These are phyloP conservation scores for Waitea zeae DNA, from an alignment of 1,284 basidiomycete genomes.

Conservation along the genomic window DNA sequence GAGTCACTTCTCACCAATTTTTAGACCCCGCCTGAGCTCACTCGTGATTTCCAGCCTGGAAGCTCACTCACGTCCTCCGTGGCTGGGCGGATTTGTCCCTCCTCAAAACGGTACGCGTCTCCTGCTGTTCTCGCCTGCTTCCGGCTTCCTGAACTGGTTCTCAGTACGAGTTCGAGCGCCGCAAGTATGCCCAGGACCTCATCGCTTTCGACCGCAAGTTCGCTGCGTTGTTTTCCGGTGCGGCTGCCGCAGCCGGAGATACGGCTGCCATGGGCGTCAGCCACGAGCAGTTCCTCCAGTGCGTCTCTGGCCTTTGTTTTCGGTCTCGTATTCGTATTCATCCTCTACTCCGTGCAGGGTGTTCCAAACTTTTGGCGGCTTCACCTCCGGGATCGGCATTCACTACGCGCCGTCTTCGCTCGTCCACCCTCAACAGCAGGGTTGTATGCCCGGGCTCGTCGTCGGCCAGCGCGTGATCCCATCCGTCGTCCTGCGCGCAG, in stretches of 20 bases:
- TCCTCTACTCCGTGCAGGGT: slow-evolving; percentile 23
- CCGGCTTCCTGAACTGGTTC: neutral
- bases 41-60: slow-evolving; percentile 70
- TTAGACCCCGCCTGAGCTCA: no score
- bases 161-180: slow-evolving; percentile 57
- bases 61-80: slow-evolving; percentile 53
- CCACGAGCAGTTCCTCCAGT: no score
- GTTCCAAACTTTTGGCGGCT: slow-evolving; percentile 39
- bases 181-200: slow-evolving; percentile 63
- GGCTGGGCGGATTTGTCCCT: slow-evolving; percentile 51
- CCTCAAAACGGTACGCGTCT: slow-evolving; percentile 43
- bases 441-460: slow-evolving; percentile 24
- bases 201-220: slow-evolving; percentile 71
- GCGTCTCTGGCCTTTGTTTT: no score
- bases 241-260: no score
- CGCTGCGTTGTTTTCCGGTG: slow-evolving; percentile 59
- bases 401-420: slow-evolving; percentile 39
- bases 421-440: slow-evolving; percentile 25
- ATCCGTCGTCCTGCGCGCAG: slow-evolving; percentile 40
- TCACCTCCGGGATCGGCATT: slow-evolving; percentile 49
- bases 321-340: no score
- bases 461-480: slow-evolving; percentile 46
- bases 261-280: no score
- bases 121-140: neutral
- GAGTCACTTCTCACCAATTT: slow-evolving; percentile 5